These are phyloP conservation scores for Neonectria coccinea DNA, from an alignment of 2,329 filamentous ascomycete species.

Conservation along the genomic window DNA sequence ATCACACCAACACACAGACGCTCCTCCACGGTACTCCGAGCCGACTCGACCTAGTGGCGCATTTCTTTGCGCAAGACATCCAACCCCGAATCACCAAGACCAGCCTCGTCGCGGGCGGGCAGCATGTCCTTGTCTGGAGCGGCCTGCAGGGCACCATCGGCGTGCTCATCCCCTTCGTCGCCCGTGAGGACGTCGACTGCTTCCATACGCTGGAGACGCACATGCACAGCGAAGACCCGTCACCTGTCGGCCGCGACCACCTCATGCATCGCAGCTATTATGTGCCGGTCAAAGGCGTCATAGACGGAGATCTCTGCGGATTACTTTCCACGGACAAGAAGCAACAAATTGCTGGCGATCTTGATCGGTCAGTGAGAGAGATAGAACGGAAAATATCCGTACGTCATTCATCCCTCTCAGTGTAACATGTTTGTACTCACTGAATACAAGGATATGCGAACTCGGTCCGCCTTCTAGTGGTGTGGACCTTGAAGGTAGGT, in stretches of 20 bases:
- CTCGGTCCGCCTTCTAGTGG: conserved; percentile 67
- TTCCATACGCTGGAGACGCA: conserved; percentile 95
- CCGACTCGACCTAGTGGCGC: conserved; percentile 84
- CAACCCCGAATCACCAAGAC: conserved; percentile 92
- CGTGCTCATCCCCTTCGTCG: conserved; percentile 90
- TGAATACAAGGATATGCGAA: conserved; percentile 65
- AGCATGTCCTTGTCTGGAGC: conserved; percentile 92
- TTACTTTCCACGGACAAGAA: conserved; percentile 89
- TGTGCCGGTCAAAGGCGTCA: conserved; percentile 93
- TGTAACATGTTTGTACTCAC: conserved; percentile 39
- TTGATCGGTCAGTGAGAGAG: conserved; percentile 90
- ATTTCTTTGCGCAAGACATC: conserved; percentile 92
- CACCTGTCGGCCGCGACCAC: conserved; percentile 92
- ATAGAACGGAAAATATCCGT: conserved; percentile 95
- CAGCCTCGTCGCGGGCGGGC: conserved; percentile 88
- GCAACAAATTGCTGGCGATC: conserved; percentile 91
- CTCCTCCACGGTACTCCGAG: conserved; percentile 93
- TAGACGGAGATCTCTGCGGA: conserved; percentile 93
- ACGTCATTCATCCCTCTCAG: conserved; percentile 26
- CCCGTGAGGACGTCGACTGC: conserved; percentile 95
- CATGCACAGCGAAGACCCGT: conserved; percentile 85
- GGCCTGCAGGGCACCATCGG: conserved; percentile 95
- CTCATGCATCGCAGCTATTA: conserved; percentile 97
- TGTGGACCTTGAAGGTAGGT: neutral
- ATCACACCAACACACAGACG: conserved; percentile 86